A percentile compares a stretch with the other conserved stretches of the same genome.
Conservation (phyloP, 78 protist species). For the Polysphondylium violaceum region DNA sequence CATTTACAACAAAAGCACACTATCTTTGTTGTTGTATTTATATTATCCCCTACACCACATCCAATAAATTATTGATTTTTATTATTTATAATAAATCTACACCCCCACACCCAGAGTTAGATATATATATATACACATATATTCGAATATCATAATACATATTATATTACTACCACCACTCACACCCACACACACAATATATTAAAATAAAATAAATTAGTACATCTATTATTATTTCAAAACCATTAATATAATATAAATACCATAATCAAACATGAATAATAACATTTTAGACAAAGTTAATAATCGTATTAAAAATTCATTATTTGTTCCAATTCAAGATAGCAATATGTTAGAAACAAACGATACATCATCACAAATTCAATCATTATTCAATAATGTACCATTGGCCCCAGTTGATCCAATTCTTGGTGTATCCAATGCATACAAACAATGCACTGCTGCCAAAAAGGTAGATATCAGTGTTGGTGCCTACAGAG, state of each 20-base stretch:
- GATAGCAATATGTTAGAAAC: not conserved
- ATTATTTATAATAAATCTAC: no score
- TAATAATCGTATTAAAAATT: constrained; percentile 43
- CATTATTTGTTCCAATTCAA: constrained; percentile 34
- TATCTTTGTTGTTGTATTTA: not conserved
- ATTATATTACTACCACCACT: no score
- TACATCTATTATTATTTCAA: no score
- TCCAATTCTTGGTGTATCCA: constrained; percentile 85
- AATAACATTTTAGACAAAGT: constrained; percentile 17
- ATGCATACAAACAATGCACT: constrained; percentile 81
- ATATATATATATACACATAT: no score
- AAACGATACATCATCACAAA: constrained; percentile 6
- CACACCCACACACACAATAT: no score
- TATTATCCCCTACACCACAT: not conserved
- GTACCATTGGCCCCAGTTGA: constrained; percentile 84
- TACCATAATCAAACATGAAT: not conserved
- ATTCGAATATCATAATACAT: no score
- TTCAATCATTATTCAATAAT: constrained; percentile 18
- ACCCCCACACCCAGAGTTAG: no score
- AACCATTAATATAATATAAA: no score
- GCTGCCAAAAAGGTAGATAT: constrained; percentile 85
- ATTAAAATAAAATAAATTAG: no score
- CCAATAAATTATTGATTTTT: not conserved
- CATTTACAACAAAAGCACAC: not conserved
- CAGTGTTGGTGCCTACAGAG: constrained; percentile 96